Base-by-base conservation (phyloP, 495 filamentous ascomycete species). In the Penicillium paradoxum region DNA sequence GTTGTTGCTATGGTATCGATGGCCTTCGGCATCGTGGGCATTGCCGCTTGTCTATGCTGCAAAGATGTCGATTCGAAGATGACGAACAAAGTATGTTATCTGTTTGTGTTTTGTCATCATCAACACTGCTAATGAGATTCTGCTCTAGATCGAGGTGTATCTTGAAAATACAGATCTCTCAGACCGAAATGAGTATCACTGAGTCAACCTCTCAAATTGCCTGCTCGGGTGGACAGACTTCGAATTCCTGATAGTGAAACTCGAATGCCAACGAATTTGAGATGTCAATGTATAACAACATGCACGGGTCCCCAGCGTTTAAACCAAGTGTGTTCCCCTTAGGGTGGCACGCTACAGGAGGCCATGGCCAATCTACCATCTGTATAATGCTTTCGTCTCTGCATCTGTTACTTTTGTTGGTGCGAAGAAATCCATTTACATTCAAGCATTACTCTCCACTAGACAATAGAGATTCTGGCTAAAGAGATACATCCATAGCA, bases 1-100 rank as follows among this genome's bases (percentile, higher is more conserved):
- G 47, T 62, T 4, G 62, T 65, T 15, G 51, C 59, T 9, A 63
- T 65, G 59, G 54, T 60, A 7, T 59, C 59, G 21, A 62, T 65
- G 62, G 62, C 63, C 6, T 63, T 65, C 41, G 59, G 63, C 7
- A 62, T 63, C 15, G 30, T 65, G 1, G 59, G 63, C 17, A 47
- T 65, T 32, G 49, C 36, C 10, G 59, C 62, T 29, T 65, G 62
- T 51, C 53, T 65, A 0, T 65, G 56, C 39, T 65, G 62, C 54
- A 59, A 65, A 40, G 56, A 62, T 34, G 59, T 65, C 17, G 56
- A 62, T 22, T 54, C 51, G 2, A 65, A 59, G 45, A 62, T 65
- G 62, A 65, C 59, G 4, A 59, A 62, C 47, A 61, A 60, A 55
- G 62, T 62, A 37, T 17, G 55, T 13, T 13, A 19, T n/a, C 24